Percentiles rank a stretch among this genome's conserved stretches.
Conservation (phyloP, 495 filamentous ascomycete species). For the Annulohypoxylon bovei region DNA sequence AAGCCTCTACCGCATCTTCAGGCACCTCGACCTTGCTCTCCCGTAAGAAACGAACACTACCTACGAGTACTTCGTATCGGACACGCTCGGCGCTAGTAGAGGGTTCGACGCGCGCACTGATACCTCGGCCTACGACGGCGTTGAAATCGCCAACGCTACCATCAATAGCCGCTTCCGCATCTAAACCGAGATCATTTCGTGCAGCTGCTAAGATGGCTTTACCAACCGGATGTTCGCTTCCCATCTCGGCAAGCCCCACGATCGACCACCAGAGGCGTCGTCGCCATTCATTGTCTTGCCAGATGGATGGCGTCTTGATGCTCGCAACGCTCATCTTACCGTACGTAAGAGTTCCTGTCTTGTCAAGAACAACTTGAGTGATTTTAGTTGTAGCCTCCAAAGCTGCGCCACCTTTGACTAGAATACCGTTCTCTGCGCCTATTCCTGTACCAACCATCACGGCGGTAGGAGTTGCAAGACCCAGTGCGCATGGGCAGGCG, state of each 20-base stretch:
- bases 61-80: slow-evolving; percentile 82
- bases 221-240: slow-evolving; percentile 94
- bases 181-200: slow-evolving; percentile 75
- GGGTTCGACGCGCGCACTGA: slow-evolving; percentile 84
- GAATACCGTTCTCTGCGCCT: slow-evolving; percentile 95
- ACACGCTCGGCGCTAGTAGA: slow-evolving; percentile 68
- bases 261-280: slow-evolving; percentile 91
- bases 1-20: slow-evolving; percentile 63
- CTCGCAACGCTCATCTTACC: slow-evolving; percentile 93
- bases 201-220: slow-evolving; percentile 81
- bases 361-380: slow-evolving; percentile 96
- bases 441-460: slow-evolving; percentile 99
- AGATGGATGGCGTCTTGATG: slow-evolving; percentile 69
- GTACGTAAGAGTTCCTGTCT: slow-evolving; percentile 94
- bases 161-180: slow-evolving; percentile 76
- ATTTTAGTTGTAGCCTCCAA: slow-evolving; percentile 93
- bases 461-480: slow-evolving; percentile 92
- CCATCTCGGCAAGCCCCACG: slow-evolving; percentile 91
- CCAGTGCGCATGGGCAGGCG: slow-evolving; percentile 95
- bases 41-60: slow-evolving; percentile 79
- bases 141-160: slow-evolving; percentile 87
- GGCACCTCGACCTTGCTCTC: slow-evolving; percentile 76
- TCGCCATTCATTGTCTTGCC: slow-evolving; percentile 74
- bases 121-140: slow-evolving; percentile 83
- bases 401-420: slow-evolving; percentile 95